Conservation (phyloP, 2,329 filamentous ascomycete genomes). For the Geosmithia putterillii region DNA sequence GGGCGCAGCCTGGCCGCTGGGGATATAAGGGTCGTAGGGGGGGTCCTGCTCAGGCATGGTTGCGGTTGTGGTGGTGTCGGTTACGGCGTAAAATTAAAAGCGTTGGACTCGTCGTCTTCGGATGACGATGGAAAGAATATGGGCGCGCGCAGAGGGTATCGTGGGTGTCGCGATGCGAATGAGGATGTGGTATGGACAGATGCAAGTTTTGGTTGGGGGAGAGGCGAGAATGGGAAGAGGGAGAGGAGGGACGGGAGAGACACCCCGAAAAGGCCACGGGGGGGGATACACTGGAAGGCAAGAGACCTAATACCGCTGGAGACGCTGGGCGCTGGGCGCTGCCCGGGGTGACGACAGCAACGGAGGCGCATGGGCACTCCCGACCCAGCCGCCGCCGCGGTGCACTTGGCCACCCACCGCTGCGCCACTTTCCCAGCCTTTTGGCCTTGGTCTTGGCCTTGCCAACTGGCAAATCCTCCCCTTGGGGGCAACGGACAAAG, state of each 20-base stretch:
- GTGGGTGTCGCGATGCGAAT: not conserved
- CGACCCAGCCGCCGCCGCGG: too few relatives aligned
- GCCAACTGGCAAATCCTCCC: too few relatives aligned
- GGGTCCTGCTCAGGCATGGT: slow-evolving; percentile 42
- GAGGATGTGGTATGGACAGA: not conserved
- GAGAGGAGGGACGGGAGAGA: not conserved
- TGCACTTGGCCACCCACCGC: not conserved
- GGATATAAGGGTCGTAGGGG: slow-evolving; percentile 86
- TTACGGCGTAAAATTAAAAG: not conserved
- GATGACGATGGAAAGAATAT: not conserved
- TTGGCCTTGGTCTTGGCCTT: not conserved
- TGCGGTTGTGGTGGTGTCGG: slow-evolving; percentile 2
- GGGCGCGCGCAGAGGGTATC: not conserved
- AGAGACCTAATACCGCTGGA: too few relatives aligned
- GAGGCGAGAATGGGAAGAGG: not conserved
- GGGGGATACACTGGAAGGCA: too few relatives aligned
- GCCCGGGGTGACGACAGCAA: not conserved
- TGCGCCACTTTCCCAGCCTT: not conserved
- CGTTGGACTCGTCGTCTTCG: not conserved
- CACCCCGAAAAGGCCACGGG: not conserved
- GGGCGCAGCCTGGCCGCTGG: slow-evolving; percentile 44
- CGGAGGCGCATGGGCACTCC: not conserved
- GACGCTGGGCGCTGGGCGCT: too few relatives aligned
- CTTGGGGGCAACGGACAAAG: too few relatives aligned
- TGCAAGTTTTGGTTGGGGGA: not conserved